Evolutionary conservation across 352 stramenopile genomes (phyloP).

Genomic region (Pythium brachiatum): DNA sequence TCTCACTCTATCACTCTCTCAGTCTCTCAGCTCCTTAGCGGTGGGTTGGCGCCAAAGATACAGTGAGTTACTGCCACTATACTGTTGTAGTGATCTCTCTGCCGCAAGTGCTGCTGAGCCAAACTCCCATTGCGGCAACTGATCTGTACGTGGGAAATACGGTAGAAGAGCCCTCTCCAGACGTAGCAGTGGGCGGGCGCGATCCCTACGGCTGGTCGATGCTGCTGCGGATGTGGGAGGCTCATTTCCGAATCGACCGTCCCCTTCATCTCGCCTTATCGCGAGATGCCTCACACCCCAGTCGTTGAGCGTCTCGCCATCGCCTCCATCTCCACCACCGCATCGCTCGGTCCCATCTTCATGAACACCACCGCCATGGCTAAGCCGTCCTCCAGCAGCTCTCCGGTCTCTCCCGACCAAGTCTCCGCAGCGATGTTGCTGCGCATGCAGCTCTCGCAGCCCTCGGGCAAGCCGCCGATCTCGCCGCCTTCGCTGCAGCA

Average conservation of each 20-base stretch:
- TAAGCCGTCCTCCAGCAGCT: neutral
- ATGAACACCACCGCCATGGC: constrained; percentile 5
- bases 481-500: constrained; percentile 12
- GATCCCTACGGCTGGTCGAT: neutral
- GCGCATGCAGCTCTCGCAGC: constrained; percentile 4
- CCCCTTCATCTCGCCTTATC: constrained; percentile 17
- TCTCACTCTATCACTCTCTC: neutral
- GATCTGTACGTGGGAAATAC: neutral
- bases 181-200: neutral
- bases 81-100: constrained; percentile 2
- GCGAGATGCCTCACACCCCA: constrained; percentile 16
- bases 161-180: neutral
- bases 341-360: constrained; percentile 15
- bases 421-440: constrained; percentile 9
- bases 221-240: too few relatives aligned
- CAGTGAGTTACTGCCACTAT: neutral
- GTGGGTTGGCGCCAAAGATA: neutral
- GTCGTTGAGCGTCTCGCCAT: constrained; percentile 16
- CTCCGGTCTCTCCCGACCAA: constrained; percentile 10
- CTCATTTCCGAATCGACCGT: constrained; percentile 23
- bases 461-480: constrained; percentile 18
- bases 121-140: neutral
- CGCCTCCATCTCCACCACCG: constrained; percentile 21
- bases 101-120: neutral
- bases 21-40: neutral